Conservation (phyloP, 176 grass and related monocot species). For the Poa annua region DNA sequence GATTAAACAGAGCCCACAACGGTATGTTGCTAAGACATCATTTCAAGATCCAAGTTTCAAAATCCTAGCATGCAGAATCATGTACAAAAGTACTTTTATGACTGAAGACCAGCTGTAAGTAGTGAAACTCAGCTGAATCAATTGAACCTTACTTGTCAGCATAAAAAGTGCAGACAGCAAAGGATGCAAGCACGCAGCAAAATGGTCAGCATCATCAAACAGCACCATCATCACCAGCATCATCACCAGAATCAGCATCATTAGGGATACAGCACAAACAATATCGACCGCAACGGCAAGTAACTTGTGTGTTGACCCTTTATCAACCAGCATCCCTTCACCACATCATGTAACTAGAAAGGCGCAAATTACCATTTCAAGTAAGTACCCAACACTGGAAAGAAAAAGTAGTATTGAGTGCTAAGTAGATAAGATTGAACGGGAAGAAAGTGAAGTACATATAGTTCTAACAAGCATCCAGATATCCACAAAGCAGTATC, state of each 20-base stretch:
- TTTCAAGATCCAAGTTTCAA: background rate
- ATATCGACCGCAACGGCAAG: constrained; percentile 64
- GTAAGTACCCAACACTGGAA: constrained; percentile 43
- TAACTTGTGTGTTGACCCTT: constrained; percentile 52
- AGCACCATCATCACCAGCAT: constrained; percentile 42
- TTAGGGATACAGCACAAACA: constrained; percentile 59
- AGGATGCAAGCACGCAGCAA: constrained; percentile 35
- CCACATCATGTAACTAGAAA: constrained; percentile 76
- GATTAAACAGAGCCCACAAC: background rate
- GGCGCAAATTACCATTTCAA: constrained; percentile 54
- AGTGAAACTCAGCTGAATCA: constrained; percentile 36
- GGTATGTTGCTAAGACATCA: background rate
- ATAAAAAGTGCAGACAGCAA: constrained; percentile 53
- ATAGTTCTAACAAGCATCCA: constrained; percentile 47
- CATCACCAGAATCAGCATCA: constrained; percentile 54
- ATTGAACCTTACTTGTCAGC: constrained; percentile 58
- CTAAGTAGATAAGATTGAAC: constrained; percentile 40
- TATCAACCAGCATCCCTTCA: constrained; percentile 63
- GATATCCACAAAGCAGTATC: constrained; percentile 40
- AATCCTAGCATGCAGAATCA: constrained; percentile 20
- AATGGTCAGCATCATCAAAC: constrained; percentile 47
- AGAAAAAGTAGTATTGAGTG: constrained; percentile 29
- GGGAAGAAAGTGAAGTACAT: constrained; percentile 42
- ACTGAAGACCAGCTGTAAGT: background rate
- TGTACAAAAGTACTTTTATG: background rate